Evolutionary conservation across 805 yeast species (phyloP).

Genomic region (Nakazawaea sp.): DNA sequence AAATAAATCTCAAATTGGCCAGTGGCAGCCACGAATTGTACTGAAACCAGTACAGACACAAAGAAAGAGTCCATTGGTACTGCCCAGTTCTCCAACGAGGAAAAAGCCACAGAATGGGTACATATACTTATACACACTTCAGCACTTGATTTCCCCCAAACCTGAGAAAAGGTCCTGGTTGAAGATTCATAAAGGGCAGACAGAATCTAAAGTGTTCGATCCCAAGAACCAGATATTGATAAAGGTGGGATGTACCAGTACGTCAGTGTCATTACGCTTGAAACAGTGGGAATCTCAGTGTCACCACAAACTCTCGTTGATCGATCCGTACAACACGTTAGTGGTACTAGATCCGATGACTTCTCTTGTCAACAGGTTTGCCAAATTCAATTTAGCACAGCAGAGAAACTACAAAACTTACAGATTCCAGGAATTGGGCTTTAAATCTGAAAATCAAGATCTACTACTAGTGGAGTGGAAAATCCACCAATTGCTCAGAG

Average conservation of each 20-base stretch:
- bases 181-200: conserved; percentile 26
- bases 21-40: too few relatives aligned
- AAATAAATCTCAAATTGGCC: too few relatives aligned
- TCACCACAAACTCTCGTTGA: conserved; percentile 33
- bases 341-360: conserved; percentile 14
- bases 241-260: conserved; percentile 50
- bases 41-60: too few relatives aligned
- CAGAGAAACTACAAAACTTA: conserved; percentile 14
- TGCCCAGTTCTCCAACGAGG: too few relatives aligned
- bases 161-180: conserved; percentile 29
- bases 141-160: conserved; percentile 25
- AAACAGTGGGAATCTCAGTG: conserved; percentile 50
- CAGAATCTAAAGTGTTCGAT: conserved; percentile 27
- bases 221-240: conserved; percentile 33
- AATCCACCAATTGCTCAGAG: conserved; percentile 32
- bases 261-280: conserved; percentile 32
- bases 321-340: conserved; percentile 25
- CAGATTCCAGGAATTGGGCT: conserved; percentile 25
- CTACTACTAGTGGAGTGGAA: conserved; percentile 31
- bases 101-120: too few relatives aligned
- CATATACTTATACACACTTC: conserved; percentile 45
- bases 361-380: conserved; percentile 12
- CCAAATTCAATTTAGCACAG: conserved; percentile 7
- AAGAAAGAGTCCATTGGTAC: too few relatives aligned
- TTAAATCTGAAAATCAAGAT: conserved; percentile 22